These are phyloP conservation scores for Penicillium robsamsonii DNA, from an alignment of 495 filamentous ascomycete species.

Conservation along the genomic window DNA sequence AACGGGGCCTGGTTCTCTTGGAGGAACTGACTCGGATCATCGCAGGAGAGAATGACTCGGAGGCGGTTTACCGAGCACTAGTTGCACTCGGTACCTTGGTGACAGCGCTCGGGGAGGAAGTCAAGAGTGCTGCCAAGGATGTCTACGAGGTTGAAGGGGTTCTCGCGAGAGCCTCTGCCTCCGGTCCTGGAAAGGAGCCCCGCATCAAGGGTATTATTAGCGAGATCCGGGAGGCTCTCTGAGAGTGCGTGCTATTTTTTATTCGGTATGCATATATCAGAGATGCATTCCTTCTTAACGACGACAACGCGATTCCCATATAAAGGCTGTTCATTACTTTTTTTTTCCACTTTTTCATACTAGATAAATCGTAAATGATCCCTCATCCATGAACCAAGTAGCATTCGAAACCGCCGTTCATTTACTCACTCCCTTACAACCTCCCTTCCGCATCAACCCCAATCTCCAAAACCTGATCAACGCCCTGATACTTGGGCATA, in stretches of 20 bases:
- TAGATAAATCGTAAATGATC: not conserved
- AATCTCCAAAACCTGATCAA: slow-evolving; percentile 88
- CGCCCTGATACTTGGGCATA: slow-evolving; percentile 76
- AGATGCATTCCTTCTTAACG: slow-evolving; percentile 21
- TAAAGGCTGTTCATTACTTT: not conserved
- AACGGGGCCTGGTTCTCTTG: slow-evolving; percentile 58
- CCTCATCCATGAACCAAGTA: not conserved
- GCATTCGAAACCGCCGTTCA: not conserved
- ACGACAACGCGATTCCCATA: slow-evolving; percentile 21
- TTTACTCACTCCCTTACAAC: slow-evolving; percentile 37
- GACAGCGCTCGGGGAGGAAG: slow-evolving; percentile 43
- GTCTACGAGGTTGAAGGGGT: slow-evolving; percentile 44
- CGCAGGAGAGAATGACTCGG: slow-evolving; percentile 64
- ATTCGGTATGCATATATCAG: slow-evolving; percentile 17
- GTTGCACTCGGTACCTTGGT: slow-evolving; percentile 78
- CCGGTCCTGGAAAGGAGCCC: slow-evolving; percentile 47
- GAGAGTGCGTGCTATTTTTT: slow-evolving; percentile 13
- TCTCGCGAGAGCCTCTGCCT: slow-evolving; percentile 34
- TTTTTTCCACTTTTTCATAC: not conserved
- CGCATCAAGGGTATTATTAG: slow-evolving; percentile 48
- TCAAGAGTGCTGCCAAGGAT: slow-evolving; percentile 48
- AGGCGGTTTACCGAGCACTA: slow-evolving; percentile 78
- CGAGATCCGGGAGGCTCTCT: slow-evolving; percentile 42
- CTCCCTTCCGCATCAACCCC: slow-evolving; percentile 54
- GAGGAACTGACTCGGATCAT: slow-evolving; percentile 64